Conservation (phyloP, 1,284 basidiomycete genomes). For the Heterobasidion irregulare region DNA sequence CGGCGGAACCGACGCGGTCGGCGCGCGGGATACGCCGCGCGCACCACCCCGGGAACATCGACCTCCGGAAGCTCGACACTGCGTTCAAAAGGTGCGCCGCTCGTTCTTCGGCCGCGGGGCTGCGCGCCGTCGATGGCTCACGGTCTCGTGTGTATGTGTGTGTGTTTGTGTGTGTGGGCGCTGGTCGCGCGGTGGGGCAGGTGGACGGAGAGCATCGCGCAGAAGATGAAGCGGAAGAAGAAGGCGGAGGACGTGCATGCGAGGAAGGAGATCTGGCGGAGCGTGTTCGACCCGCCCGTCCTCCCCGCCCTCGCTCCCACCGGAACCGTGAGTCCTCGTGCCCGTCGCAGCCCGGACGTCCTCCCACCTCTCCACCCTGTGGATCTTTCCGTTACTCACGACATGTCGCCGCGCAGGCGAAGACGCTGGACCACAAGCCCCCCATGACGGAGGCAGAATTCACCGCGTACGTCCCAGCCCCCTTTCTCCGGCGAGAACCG, state of each 20-base stretch:
- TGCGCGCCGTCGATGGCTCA: not conserved
- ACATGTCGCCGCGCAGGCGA: conserved; percentile 31
- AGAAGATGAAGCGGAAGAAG: conserved; percentile 76
- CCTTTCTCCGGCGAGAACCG: not conserved
- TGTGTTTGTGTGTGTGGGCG: not conserved
- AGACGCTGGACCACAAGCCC: conserved; percentile 70
- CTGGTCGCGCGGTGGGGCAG: conserved; percentile 23
- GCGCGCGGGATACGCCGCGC: conserved; percentile 34
- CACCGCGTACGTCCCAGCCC: conserved; percentile 41
- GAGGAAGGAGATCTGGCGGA: conserved; percentile 67
- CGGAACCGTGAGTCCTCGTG: conserved; percentile 27
- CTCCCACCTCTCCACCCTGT: too few species aligned
- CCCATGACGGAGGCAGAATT: conserved; percentile 70
- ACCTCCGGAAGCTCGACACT: conserved; percentile 68
- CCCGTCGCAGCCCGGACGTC: not conserved
- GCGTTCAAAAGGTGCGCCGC: conserved; percentile 66
- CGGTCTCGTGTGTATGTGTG: not conserved
- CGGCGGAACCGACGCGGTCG: conserved; percentile 2
- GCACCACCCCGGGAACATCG: conserved; percentile 54
- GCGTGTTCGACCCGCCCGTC: conserved; percentile 65
- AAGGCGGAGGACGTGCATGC: conserved; percentile 50
- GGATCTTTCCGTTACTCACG: not conserved
- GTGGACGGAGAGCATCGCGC: conserved; percentile 80
- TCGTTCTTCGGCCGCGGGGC: not conserved
- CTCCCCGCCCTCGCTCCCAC: conserved; percentile 20